phyloP scores from a whole-genome alignment of 2,329 filamentous ascomycete species.

The Plectosphaerella cucumerina region DNA sequence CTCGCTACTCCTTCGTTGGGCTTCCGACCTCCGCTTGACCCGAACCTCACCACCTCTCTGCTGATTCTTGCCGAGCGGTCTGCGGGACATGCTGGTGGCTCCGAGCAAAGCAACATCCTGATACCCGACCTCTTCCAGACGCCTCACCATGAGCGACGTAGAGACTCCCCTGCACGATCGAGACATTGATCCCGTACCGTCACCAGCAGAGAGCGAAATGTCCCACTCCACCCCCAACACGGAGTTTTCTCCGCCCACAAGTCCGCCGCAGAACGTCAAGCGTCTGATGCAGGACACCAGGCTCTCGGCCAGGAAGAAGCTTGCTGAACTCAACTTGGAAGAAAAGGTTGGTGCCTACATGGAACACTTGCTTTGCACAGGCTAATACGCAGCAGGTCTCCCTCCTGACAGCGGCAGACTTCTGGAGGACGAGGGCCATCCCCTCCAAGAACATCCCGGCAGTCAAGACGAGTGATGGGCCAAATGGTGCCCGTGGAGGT shows the following conservation, averaged over 20 bases:
- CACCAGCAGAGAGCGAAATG: constrained; percentile 12
- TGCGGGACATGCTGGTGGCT: too few species aligned
- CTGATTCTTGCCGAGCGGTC: too few species aligned
- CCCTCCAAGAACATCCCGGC: constrained; percentile 59
- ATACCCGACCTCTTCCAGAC: too few species aligned
- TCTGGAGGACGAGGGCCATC: constrained; percentile 66
- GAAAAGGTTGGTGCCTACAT: constrained; percentile 44
- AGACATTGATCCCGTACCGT: constrained; percentile 23
- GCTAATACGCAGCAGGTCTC: constrained; percentile 40
- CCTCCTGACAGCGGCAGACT: constrained; percentile 58
- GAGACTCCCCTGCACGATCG: constrained; percentile 15
- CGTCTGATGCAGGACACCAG: constrained; percentile 31
- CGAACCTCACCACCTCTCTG: too few species aligned
- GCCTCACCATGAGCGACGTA: constrained; percentile 19
- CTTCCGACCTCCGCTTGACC: too few species aligned
- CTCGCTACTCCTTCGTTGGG: too few species aligned
- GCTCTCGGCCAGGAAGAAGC: constrained; percentile 40
- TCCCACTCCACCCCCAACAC: constrained; percentile 44
- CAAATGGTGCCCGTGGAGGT: constrained; percentile 65
- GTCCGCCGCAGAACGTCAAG: constrained; percentile 32
- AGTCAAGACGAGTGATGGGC: constrained; percentile 65
- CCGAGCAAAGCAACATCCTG: too few species aligned
- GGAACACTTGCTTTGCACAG: too few species aligned
- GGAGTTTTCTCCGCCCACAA: constrained; percentile 42
- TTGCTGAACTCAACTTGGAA: constrained; percentile 47